These are phyloP conservation scores for Tetramitus jugosus DNA, from an alignment of 208 protist species.

Conservation along the genomic window DNA sequence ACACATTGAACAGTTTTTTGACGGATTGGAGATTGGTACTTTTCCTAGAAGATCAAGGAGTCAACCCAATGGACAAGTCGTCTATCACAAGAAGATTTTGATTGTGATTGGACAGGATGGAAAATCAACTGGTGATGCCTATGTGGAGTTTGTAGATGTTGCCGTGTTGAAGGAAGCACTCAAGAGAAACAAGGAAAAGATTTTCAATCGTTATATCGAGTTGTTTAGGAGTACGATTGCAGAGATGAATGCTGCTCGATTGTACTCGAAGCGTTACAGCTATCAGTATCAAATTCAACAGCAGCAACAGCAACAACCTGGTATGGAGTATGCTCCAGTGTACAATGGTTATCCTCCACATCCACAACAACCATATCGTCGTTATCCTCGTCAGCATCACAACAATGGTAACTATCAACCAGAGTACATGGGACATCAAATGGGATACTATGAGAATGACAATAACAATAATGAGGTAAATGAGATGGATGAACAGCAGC, in stretches of 20 bases:
- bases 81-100: no score
- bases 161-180: background rate
- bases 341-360: background rate
- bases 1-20: background rate
- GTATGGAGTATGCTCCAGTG: background rate
- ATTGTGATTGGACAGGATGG: background rate
- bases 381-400: background rate
- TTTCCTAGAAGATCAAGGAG: background rate
- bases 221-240: background rate
- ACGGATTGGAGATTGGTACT: background rate
- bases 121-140: background rate
- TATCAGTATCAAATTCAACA: slow-evolving; percentile 10
- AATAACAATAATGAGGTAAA: background rate
- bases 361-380: background rate
- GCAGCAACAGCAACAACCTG: background rate
- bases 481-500: no score
- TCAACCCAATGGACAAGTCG: no score
- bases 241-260: background rate
- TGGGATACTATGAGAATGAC: background rate
- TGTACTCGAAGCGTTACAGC: no score
- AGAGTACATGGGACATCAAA: background rate
- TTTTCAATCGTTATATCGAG: slow-evolving; percentile 1
- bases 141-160: background rate
- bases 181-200: slow-evolving; percentile 18
- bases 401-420: background rate